Base-by-base conservation (phyloP, 192 early-diverging fungal species). In the Coemansia sp. region DNA sequence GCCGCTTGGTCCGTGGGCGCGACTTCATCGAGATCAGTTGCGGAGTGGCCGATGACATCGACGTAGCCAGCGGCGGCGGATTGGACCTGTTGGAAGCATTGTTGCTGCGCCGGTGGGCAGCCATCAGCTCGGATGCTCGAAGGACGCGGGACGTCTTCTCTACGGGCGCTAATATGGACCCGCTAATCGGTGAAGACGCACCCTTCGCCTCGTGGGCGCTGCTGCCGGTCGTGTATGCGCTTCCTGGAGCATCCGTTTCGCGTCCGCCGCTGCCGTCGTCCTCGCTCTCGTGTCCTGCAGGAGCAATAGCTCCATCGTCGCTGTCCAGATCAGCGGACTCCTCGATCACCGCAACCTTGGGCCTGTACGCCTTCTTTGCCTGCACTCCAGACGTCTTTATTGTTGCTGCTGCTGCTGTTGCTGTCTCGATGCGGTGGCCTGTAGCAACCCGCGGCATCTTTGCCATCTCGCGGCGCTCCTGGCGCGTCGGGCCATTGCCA, bases 311-410 rank as follows among this genome's bases (percentile, higher is more conserved):
- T 14, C 32, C 70, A 33, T 20, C 17, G 17, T 79, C 71, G 34
- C 52, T 35, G 0, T 53, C 60, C 15, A 11, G 40, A 8, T 52
- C 70, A 41, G 65, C 57, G 5, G 79, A 64, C 43, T 81, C 79
- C n/a, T 81, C 78, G 40, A 81, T 81, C 20, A 81, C 45, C 3
- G 78, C 78, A 23, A 75, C 73, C 23, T 81, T 81, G 41, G 78
- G 69, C 8, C 78, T 69, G 10, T 73, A 73, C 45, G n/a, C 10
- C 34, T 59, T 67, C n/a, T 23, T 59, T 2, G 53, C 50, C 7
- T 65, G 43, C 23, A 49, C 29, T 9, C 59, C 66, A 5, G 60
- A 15, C 14, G 49, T 9, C 22, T 19, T 25, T 23, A 63, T 54
- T 4, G 42, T 48, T 8, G 65, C 36, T 0, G 38, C 38, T 8